Evolutionary conservation across 164 flowering plant genomes (phyloP).

Genomic region (Stephania yunnanensis): DNA sequence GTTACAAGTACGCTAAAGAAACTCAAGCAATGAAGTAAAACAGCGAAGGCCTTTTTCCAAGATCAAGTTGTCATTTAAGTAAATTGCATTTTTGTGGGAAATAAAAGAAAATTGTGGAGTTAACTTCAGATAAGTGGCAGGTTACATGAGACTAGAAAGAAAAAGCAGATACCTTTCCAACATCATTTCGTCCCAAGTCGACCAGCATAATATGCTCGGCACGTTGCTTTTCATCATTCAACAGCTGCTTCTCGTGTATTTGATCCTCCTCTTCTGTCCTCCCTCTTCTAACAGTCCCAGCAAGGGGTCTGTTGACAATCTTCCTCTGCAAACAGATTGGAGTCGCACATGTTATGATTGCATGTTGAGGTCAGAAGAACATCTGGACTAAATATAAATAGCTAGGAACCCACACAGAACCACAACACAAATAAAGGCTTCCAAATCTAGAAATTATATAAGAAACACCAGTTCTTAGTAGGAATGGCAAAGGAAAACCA

Average conservation of each 20-base stretch:
- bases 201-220: slow-evolving; percentile 98
- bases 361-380: not conserved
- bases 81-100: too few species aligned
- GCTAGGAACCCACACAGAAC: not conserved
- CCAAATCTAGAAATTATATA: not conserved
- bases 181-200: slow-evolving; percentile 93
- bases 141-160: not conserved
- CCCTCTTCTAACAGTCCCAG: slow-evolving; percentile 91
- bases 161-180: slow-evolving; percentile 69
- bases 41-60: too few species aligned
- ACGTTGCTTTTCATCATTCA: slow-evolving; percentile 85
- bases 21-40: too few species aligned
- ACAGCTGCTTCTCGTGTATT: slow-evolving; percentile 57
- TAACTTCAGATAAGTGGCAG: not conserved
- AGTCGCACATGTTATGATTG: not conserved
- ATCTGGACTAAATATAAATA: not conserved
- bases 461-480: not conserved
- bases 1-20: too few species aligned
- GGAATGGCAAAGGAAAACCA: not conserved
- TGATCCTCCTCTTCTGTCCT: slow-evolving; percentile 71
- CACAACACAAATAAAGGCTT: not conserved
- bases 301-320: slow-evolving; percentile 79
- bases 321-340: slow-evolving; percentile 38
- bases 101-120: too few species aligned
- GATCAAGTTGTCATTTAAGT: too few species aligned